A percentile compares a stretch with the other conserved stretches of the same genome.
Evolutionary conservation across 2,329 filamentous ascomycete species (phyloP).

Genomic region (Fusarium kyushuense): DNA sequence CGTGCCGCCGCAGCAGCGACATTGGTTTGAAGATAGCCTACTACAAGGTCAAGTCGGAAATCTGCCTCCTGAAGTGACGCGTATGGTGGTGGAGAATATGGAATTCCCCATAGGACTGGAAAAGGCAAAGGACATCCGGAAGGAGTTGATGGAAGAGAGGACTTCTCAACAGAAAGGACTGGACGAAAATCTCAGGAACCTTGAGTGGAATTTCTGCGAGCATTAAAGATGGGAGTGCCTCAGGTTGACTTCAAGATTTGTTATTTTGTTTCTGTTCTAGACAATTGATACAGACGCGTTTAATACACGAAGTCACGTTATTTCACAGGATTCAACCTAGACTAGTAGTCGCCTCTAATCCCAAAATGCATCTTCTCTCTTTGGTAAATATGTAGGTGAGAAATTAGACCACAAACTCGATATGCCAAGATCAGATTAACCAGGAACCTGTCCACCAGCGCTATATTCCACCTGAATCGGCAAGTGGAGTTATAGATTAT

Average conservation of each 20-base stretch:
- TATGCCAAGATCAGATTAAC: not conserved
- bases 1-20: slow-evolving; percentile 58
- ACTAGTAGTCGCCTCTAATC: not conserved
- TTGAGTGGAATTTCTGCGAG: slow-evolving; percentile 39
- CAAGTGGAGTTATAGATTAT: not conserved
- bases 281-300: too few species aligned
- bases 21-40: slow-evolving; percentile 52
- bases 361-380: not conserved
- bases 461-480: not conserved
- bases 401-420: not conserved
- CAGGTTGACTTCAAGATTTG: too few species aligned
- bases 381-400: not conserved
- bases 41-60: slow-evolving; percentile 12
- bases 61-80: slow-evolving; percentile 28
- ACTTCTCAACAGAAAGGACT: slow-evolving; percentile 7
- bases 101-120: slow-evolving; percentile 34
- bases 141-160: slow-evolving; percentile 33
- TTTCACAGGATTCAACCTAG: not conserved
- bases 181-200: not conserved
- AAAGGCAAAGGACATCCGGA: slow-evolving; percentile 31
- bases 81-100: slow-evolving; percentile 31
- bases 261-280: too few species aligned
- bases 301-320: slow-evolving; percentile 8
- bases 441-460: not conserved
- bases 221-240: slow-evolving; percentile 7